phyloP scores from a whole-genome alignment of 495 filamentous ascomycete species.

The Xylaria bambusicola region DNA sequence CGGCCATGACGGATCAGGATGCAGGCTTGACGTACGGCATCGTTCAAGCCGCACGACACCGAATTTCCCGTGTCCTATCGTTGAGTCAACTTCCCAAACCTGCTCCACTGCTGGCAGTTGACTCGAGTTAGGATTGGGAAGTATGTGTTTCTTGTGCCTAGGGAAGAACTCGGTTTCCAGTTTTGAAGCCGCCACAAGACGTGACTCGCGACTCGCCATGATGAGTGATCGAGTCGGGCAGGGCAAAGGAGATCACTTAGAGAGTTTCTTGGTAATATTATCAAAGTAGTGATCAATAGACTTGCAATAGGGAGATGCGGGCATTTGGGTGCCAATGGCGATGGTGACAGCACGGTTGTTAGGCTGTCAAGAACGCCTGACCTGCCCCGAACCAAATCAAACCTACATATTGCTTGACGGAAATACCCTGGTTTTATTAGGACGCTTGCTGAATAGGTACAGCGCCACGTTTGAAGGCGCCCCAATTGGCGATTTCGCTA shows the following conservation, averaged over 20 bases:
- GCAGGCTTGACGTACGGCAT: neutral
- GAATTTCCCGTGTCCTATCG: constrained; percentile 6
- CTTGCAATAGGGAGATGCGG: neutral
- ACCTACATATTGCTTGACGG: too few relatives aligned
- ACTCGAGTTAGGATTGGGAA: neutral
- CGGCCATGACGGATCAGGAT: neutral
- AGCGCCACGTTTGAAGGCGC: too few relatives aligned
- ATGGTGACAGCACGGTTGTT: constrained; percentile 25
- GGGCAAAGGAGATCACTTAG: neutral
- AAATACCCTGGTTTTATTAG: too few relatives aligned
- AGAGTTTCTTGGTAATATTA: neutral
- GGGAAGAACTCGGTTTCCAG: constrained; percentile 9
- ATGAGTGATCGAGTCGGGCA: neutral
- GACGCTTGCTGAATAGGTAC: too few relatives aligned
- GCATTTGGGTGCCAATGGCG: neutral
- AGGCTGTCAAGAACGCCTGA: constrained; percentile 3
- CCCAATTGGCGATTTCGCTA: neutral
- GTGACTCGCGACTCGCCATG: neutral
- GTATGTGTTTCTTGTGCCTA: neutral
- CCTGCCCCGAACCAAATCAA: neutral
- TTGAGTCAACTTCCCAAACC: neutral
- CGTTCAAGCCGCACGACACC: constrained; percentile 10
- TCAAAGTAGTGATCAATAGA: neutral
- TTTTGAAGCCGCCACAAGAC: neutral
- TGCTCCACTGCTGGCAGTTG: neutral